Conservation (phyloP, 306 rosid species). For the Cucurbita ficifolia region DNA sequence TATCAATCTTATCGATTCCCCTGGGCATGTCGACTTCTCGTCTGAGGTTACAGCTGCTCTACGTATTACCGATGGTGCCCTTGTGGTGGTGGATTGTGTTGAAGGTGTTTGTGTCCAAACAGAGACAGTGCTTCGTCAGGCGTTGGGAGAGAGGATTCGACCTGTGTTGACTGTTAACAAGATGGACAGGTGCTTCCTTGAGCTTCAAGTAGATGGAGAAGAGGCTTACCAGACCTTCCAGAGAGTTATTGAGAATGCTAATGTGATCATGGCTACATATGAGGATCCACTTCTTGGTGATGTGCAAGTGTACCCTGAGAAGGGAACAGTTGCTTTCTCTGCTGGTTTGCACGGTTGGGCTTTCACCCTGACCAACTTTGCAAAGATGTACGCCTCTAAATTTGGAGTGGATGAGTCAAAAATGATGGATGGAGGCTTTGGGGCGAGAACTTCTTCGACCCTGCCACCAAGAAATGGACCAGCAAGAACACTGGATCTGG, state of each 20-base stretch:
- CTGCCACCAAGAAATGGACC: constrained; percentile 54
- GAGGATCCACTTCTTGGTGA: constrained; percentile 92
- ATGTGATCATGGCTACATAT: constrained; percentile 92
- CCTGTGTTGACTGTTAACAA: constrained; percentile 82
- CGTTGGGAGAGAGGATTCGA: constrained; percentile 80
- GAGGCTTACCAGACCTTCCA: constrained; percentile 74
- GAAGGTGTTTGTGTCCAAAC: constrained; percentile 95
- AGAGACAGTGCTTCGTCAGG: constrained; percentile 81
- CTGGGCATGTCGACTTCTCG: constrained; percentile 83
- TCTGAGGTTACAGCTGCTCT: constrained; percentile 97
- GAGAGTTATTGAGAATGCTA: constrained; percentile 87
- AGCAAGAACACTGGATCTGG: constrained; percentile 28
- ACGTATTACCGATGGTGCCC: constrained; percentile 86
- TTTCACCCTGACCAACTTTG: constrained; percentile 72
- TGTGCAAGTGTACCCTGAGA: constrained; percentile 72
- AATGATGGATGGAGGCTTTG: constrained; percentile 54
- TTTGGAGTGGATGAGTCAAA: constrained; percentile 72
- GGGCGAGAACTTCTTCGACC: constrained; percentile 43
- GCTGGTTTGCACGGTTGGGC: constrained; percentile 99
- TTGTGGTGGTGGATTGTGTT: constrained; percentile 83
- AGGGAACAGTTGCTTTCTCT: constrained; percentile 89
- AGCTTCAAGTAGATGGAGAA: constrained; percentile 92
- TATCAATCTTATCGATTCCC: constrained; percentile 86
- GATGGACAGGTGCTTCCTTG: constrained; percentile 96
- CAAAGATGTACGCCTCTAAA: constrained; percentile 86